Conservation (phyloP, 768 basidiomycete species). For the Chalciporus piperatus region DNA sequence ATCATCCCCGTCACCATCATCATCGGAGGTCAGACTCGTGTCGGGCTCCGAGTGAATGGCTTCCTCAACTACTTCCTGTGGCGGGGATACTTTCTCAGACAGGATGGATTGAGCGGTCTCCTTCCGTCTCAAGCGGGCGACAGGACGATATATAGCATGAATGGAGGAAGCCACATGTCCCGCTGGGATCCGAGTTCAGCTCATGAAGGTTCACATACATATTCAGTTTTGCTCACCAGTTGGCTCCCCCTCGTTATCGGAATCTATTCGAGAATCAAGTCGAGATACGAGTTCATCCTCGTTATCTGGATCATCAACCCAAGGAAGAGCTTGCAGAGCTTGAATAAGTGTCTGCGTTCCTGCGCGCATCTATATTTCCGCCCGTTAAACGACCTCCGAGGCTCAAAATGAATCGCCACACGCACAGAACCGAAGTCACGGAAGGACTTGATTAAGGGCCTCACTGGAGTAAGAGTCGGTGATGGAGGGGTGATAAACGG, state of each 20-base stretch:
- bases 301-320: conserved; percentile 66
- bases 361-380: conserved; percentile 64
- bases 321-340: conserved; percentile 82
- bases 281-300: conserved; percentile 57
- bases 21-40: conserved; percentile 40
- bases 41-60: conserved; percentile 32
- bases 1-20: conserved; percentile 54
- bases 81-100: conserved; percentile 5
- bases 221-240: conserved; percentile 30
- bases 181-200: conserved; percentile 26
- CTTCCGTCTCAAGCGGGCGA: conserved; percentile 60
- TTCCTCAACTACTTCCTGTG: conserved; percentile 29
- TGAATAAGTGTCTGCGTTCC: conserved; percentile 90
- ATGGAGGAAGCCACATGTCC: conserved; percentile 76
- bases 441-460: conserved; percentile 52
- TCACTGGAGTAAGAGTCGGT: conserved; percentile 45
- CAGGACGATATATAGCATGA: conserved; percentile 80
- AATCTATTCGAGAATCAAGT: conserved; percentile 39
- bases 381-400: neutral
- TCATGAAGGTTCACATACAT: neutral
- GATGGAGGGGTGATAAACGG: conserved; percentile 76
- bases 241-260: conserved; percentile 65
- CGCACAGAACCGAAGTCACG: conserved; percentile 71
- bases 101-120: conserved; percentile 23
- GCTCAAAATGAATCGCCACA: conserved; percentile 10